phyloP scores from a whole-genome alignment of 352 stramenopile species.

The Phytopythium oedochilum region DNA sequence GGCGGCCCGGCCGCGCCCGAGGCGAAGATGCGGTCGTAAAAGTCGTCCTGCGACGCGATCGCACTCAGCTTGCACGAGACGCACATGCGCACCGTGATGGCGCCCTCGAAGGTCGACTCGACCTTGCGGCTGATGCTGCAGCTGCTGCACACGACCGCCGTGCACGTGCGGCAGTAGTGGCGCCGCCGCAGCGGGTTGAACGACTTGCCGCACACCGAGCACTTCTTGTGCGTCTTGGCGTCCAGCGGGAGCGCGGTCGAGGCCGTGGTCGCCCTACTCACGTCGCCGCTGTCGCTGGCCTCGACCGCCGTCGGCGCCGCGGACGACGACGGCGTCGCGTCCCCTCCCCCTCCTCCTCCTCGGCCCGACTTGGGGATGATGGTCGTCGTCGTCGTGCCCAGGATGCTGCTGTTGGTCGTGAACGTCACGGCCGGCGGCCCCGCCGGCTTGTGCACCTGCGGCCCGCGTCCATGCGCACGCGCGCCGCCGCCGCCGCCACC shows the following conservation, averaged over 20 bases:
- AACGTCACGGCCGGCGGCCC: constrained; percentile 18
- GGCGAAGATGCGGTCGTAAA: constrained; percentile 79
- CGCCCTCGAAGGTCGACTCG: constrained; percentile 42
- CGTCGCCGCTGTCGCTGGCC: constrained; percentile 12
- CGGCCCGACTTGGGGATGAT: constrained; percentile 21
- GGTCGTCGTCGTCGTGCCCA: constrained; percentile 23
- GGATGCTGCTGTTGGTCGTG: constrained; percentile 26
- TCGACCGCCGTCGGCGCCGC: neutral
- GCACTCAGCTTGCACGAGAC: constrained; percentile 79
- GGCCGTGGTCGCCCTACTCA: neutral
- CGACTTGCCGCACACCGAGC: constrained; percentile 73
- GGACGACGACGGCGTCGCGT: constrained; percentile 8
- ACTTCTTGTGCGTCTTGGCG: constrained; percentile 48
- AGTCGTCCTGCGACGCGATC: constrained; percentile 62
- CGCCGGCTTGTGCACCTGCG: neutral
- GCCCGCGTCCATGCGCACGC: constrained; percentile 1
- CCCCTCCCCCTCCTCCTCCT: neutral
- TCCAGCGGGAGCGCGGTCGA: constrained; percentile 3
- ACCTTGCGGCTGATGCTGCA: constrained; percentile 68
- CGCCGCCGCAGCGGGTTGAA: constrained; percentile 79
- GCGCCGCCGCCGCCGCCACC: neutral
- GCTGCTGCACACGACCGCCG: constrained; percentile 67
- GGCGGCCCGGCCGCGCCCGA: constrained; percentile 23
- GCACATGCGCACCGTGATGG: constrained; percentile 68
- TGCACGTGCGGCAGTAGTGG: constrained; percentile 73